Percentiles rank a stretch among this genome's conserved stretches.
These are phyloP conservation scores for Trichocomaceae sp. DNA, from an alignment of 2,329 filamentous ascomycete genomes.

Conservation along the genomic window DNA sequence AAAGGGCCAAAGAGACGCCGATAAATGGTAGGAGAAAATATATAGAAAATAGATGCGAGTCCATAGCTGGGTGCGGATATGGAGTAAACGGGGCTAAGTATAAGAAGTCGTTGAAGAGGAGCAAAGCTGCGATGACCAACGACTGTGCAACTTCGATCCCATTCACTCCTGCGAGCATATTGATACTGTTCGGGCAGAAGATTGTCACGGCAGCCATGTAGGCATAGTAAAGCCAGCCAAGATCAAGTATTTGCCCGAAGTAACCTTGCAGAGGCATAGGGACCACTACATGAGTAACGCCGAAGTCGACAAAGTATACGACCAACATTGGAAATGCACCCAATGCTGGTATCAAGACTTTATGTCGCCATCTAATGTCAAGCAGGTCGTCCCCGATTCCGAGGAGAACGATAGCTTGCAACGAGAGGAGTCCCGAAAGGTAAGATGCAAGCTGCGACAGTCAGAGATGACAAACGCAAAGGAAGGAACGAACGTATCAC, in stretches of 20 bases:
- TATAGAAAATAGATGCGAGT: conserved; percentile 91
- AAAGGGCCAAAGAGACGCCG: conserved; percentile 78
- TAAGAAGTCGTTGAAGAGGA: conserved; percentile 78
- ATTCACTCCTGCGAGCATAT: conserved; percentile 99
- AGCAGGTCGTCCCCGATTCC: conserved; percentile 94
- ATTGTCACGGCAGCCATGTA: conserved; percentile 97
- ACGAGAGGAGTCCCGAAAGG: conserved; percentile 84
- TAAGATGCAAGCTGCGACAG: conserved; percentile 74
- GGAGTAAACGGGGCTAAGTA: conserved; percentile 70
- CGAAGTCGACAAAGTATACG: conserved; percentile 98
- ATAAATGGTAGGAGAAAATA: conserved; percentile 93
- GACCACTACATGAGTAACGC: conserved; percentile 90
- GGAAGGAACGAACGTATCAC: background rate
- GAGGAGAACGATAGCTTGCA: conserved; percentile 84
- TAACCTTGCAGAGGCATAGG: conserved; percentile 79
- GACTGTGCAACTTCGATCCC: conserved; percentile 95
- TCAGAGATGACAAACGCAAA: background rate
- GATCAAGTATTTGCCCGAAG: conserved; percentile 75
- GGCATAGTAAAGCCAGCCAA: conserved; percentile 78
- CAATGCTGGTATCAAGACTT: conserved; percentile 94
- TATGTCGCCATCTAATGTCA: conserved; percentile 97
- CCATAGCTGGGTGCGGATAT: conserved; percentile 86
- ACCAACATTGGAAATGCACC: conserved; percentile 89
- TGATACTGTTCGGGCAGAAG: conserved; percentile 98
- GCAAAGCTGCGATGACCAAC: conserved; percentile 75